A percentile compares a stretch with the other conserved stretches of the same genome.
Evolutionary conservation across 2,329 filamentous ascomycete species (phyloP).

Genomic region (Sphaerulina populicola): DNA sequence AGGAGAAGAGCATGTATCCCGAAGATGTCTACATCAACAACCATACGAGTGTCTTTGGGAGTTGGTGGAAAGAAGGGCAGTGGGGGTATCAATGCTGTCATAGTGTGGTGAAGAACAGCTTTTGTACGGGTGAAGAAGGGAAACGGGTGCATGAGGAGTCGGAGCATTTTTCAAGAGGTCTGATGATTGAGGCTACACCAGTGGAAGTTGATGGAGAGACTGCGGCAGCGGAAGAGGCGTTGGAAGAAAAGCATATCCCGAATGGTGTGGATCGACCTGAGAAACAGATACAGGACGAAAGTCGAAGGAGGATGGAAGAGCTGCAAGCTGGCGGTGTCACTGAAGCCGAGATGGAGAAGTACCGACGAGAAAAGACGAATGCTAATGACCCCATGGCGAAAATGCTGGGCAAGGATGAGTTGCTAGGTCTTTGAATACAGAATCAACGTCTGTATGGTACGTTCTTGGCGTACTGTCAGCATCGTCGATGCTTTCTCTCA

Average conservation of each 20-base stretch:
- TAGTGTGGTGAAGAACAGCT: conserved; percentile 89
- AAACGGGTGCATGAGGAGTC: conserved; percentile 71
- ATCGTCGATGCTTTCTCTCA: too few species aligned
- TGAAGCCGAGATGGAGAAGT: conserved; percentile 79
- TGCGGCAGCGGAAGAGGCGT: conserved; percentile 39
- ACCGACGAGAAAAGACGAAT: conserved; percentile 64
- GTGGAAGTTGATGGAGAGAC: conserved; percentile 34
- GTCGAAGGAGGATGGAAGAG: conserved; percentile 70
- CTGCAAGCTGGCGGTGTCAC: conserved; percentile 63
- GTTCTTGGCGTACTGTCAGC: too few species aligned
- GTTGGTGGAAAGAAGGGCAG: conserved; percentile 91
- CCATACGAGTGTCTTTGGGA: conserved; percentile 87
- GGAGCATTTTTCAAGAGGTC: conserved; percentile 50
- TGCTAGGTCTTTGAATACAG: conserved; percentile 34
- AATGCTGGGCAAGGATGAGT: conserved; percentile 64
- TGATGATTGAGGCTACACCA: conserved; percentile 33
- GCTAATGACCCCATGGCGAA: conserved; percentile 82
- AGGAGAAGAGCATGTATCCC: conserved; percentile 79
- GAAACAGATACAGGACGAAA: conserved; percentile 37
- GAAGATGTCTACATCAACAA: conserved; percentile 87
- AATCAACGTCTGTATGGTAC: too few species aligned
- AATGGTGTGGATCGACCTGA: conserved; percentile 38
- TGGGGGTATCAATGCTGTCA: conserved; percentile 98
- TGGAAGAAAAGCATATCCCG: conserved; percentile 36
- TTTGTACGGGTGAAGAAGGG: conserved; percentile 88